Conservation (phyloP, 805 yeast species). For the Wickerhamiella brachini region DNA sequence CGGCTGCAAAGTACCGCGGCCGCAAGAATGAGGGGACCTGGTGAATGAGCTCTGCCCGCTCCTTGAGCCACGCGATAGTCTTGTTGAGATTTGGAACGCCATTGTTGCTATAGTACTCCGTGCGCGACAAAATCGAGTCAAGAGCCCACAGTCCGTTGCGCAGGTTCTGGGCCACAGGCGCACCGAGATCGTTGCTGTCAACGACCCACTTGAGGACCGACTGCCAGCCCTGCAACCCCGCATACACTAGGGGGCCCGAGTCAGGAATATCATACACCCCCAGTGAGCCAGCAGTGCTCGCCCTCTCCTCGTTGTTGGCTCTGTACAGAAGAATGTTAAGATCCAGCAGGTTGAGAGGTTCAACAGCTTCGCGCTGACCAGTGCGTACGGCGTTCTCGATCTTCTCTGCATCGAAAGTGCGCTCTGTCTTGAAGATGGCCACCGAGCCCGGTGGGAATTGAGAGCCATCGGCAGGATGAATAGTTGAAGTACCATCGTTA, state of each 20-base stretch:
- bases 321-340: slow-evolving; percentile 62
- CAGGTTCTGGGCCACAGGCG: slow-evolving; percentile 68
- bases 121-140: slow-evolving; percentile 53
- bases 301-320: slow-evolving; percentile 81
- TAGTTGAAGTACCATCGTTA: slow-evolving; percentile 35
- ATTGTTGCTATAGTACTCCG: slow-evolving; percentile 37
- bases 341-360: slow-evolving; percentile 46
- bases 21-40: slow-evolving; percentile 62
- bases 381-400: slow-evolving; percentile 54
- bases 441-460: slow-evolving; percentile 83
- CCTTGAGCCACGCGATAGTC: slow-evolving; percentile 43
- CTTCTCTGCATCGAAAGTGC: slow-evolving; percentile 48
- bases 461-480: slow-evolving; percentile 24
- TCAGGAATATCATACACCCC: slow-evolving; percentile 69
- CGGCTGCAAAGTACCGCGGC: slow-evolving; percentile 77
- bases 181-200: slow-evolving; percentile 61
- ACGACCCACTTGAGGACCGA: slow-evolving; percentile 51
- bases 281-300: slow-evolving; percentile 52
- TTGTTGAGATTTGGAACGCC: slow-evolving; percentile 32
- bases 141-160: slow-evolving; percentile 83
- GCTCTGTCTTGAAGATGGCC: slow-evolving; percentile 62
- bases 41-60: slow-evolving; percentile 36
- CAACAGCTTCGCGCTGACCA: slow-evolving; percentile 67
- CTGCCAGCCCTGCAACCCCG: slow-evolving; percentile 91
- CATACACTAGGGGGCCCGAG: slow-evolving; percentile 61